phyloP scores from a whole-genome alignment of 495 filamentous ascomycete species.

The Amniculicola lignicola region DNA sequence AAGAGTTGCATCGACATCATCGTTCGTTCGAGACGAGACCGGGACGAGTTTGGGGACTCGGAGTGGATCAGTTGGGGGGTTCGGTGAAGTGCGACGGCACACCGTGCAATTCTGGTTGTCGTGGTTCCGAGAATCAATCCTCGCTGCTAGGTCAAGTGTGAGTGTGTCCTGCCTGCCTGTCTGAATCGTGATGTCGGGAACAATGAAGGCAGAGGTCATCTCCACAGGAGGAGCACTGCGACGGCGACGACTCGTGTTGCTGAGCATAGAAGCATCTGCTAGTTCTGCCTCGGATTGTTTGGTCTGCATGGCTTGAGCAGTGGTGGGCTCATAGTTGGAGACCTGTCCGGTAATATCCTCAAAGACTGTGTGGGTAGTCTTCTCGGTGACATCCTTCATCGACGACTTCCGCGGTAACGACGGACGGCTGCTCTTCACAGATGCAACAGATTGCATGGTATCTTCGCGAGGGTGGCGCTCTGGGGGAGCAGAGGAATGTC shows the following conservation, averaged over 20 bases:
- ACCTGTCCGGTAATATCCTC: constrained; percentile 29
- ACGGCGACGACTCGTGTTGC: constrained; percentile 39
- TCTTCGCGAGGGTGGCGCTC: constrained; percentile 24
- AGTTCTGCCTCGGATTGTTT: constrained; percentile 22
- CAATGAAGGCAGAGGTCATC: constrained; percentile 79
- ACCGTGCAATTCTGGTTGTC: constrained; percentile 69
- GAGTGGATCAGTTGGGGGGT: constrained; percentile 52
- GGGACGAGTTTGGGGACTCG: constrained; percentile 65
- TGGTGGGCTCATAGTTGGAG: constrained; percentile 11
- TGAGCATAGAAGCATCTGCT: constrained; percentile 35
- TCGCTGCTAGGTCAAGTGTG: constrained; percentile 4
- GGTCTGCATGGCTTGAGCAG: constrained; percentile 21
- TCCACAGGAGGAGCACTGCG: constrained; percentile 47
- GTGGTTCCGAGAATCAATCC: constrained; percentile 46
- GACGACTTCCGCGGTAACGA: constrained; percentile 38
- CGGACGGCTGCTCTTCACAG: constrained; percentile 19
- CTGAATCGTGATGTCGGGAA: constrained; percentile 61
- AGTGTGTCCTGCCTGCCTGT: constrained; percentile 9
- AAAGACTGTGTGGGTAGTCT: constrained; percentile 22
- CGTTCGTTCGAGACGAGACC: constrained; percentile 64
- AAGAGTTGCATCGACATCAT: constrained; percentile 70
- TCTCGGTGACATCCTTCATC: constrained; percentile 35
- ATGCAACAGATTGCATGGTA: constrained; percentile 21
- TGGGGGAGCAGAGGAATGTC: constrained; percentile 9
- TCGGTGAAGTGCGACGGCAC: constrained; percentile 59